Evolutionary conservation across 768 basidiomycete species (phyloP), one percentile per base, ranked within the genome.

Genomic region (Tubosaeta sp.): DNA sequence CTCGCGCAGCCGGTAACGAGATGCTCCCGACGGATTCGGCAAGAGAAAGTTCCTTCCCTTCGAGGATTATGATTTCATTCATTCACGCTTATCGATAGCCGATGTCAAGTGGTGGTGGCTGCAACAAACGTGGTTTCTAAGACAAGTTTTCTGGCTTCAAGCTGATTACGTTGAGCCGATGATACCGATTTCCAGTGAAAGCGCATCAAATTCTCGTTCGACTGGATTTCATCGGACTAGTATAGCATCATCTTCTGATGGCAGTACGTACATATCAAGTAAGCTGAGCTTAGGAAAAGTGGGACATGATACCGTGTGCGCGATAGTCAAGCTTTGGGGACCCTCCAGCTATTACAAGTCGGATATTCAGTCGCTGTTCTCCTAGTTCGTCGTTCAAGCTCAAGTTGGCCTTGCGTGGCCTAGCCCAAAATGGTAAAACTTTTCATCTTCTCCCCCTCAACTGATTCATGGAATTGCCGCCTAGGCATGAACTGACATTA

Each of bases 11-110:
- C 43, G 30, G 39, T 34, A 43, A 52, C 46, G 11, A 41, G 44
- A 58, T 48, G 42, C 25, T 30, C 46, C 61, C 54, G 62, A 49
- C 46, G 29, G 42, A 49, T 46, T 54, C 59, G 62, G 62, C 38
- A 32, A 52, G 46, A 55, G 45, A n/a, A 42, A n/a, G 19, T 41
- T 27, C 25, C 25, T 53, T 55, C 44, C 43, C 25, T 51, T 45
- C 45, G 40, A 41, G 24, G 13, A 11, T 31, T 41, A 27, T 24
- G 19, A 16, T 8, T 12, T 24, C 13, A 27, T 27, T 38, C 25
- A 27, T n/a, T 18, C 10, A 12, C 21, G 11, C 29, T 18, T 44
- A 40, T 43, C 59, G n/a, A n/a, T n/a, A 36, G 30, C 34, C 31
- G 18, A 13, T 30, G 29, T 30, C 29, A 30, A n/a, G n/a, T n/a